Evolutionary conservation across 2,329 filamentous ascomycete species (phyloP).

Genomic region (Cladosporium sp.): DNA sequence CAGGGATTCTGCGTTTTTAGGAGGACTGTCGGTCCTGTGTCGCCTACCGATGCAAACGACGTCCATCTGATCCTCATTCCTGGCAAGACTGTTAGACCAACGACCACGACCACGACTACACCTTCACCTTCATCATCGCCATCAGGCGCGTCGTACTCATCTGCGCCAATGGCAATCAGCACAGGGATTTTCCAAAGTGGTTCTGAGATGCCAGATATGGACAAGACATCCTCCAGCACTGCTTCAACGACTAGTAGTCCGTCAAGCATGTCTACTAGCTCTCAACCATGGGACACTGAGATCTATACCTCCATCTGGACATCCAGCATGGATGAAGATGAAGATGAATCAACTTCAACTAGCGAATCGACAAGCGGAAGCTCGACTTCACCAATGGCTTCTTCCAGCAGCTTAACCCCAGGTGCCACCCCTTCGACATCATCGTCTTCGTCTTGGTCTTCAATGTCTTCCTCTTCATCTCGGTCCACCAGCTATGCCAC

Average conservation of each 20-base stretch:
- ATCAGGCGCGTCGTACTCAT: too few species aligned
- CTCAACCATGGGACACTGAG: too few species aligned
- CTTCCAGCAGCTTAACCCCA: background rate
- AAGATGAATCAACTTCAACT: background rate
- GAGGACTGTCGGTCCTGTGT: background rate
- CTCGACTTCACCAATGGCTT: background rate
- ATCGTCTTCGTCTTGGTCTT: background rate
- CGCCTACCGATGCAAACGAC: background rate
- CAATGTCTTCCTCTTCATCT: background rate
- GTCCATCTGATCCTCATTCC: conserved; percentile 1
- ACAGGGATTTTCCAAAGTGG: too few species aligned
- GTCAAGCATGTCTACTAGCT: background rate
- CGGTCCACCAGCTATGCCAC: too few species aligned
- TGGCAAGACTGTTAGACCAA: background rate
- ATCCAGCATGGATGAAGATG: background rate
- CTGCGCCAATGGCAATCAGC: too few species aligned
- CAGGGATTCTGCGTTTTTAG: background rate
- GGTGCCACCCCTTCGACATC: background rate
- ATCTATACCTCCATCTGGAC: background rate
- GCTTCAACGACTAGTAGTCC: too few species aligned
- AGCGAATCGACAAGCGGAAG: too few species aligned
- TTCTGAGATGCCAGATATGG: too few species aligned
- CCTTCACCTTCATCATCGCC: background rate
- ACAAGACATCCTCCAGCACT: too few species aligned
- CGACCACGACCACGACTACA: background rate